A percentile compares a stretch with the other conserved stretches of the same genome.
Conservation (phyloP, 768 basidiomycete genomes). For the Pisolithus albus region DNA sequence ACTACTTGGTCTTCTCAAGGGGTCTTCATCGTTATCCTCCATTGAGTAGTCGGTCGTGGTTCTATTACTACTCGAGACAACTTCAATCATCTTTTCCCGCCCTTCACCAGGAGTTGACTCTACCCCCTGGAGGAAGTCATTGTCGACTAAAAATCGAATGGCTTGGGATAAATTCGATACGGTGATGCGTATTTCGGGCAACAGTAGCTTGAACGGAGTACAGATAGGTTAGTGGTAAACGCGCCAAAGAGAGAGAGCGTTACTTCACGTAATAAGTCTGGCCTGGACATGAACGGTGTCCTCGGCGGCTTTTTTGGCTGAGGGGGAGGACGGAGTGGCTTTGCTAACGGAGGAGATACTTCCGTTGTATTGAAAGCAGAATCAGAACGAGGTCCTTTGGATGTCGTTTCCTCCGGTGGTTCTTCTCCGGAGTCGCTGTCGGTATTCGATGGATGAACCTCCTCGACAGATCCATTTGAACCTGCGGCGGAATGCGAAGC, state of each 20-base stretch:
- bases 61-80: slow-evolving; percentile 32
- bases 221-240: no score
- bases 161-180: slow-evolving; percentile 91
- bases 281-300: slow-evolving; percentile 62
- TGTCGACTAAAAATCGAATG: slow-evolving; percentile 83
- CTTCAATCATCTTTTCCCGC: slow-evolving; percentile 53
- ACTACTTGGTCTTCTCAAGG: not conserved
- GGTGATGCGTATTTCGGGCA: slow-evolving; percentile 82
- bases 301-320: slow-evolving; percentile 46
- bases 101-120: slow-evolving; percentile 79
- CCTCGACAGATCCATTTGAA: no score
- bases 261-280: slow-evolving; percentile 76
- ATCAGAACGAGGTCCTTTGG: slow-evolving; percentile 32
- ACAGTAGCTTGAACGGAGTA: slow-evolving; percentile 50
- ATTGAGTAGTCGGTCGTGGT: slow-evolving; percentile 3
- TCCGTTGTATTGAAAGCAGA: slow-evolving; percentile 7
- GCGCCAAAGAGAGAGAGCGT: slow-evolving; percentile 14
- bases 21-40: not conserved
- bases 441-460: no score
- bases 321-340: slow-evolving; percentile 12
- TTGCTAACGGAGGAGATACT: slow-evolving; percentile 5
- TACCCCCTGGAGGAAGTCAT: slow-evolving; percentile 76
- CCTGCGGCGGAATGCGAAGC: not conserved
- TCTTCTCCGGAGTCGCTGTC: slow-evolving; percentile 32
- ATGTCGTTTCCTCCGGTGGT: slow-evolving; percentile 53